A percentile compares a stretch with the other conserved stretches of the same genome.
Conservation (phyloP, 2,329 filamentous ascomycete species). For the Parafenestella ontariensis region DNA sequence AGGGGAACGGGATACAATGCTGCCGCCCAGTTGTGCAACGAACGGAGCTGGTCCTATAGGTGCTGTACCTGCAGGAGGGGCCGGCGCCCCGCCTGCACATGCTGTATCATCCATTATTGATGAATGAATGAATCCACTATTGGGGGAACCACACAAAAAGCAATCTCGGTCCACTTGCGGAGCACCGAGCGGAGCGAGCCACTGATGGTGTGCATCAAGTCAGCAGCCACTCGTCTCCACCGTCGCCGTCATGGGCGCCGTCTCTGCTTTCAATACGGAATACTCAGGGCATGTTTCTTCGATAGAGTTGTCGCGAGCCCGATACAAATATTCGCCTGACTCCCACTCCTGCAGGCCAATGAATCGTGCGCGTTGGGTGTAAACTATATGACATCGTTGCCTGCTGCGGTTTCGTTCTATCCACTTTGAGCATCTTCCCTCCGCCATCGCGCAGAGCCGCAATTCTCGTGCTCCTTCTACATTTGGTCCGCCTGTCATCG, state of each 20-base stretch:
- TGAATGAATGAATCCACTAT: not conserved
- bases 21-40: constrained; percentile 16
- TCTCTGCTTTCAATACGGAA: not conserved
- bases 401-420: constrained; percentile 16
- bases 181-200: constrained; percentile 4
- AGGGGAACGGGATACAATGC: constrained; percentile 6
- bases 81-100: constrained; percentile 2
- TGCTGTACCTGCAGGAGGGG: constrained; percentile 14
- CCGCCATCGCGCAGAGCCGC: not conserved
- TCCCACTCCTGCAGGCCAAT: constrained; percentile 22
- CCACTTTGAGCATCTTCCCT: constrained; percentile 8
- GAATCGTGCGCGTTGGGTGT: constrained; percentile 18
- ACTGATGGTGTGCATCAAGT: constrained; percentile 20
- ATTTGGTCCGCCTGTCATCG: not conserved
- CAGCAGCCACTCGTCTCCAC: constrained; percentile 22
- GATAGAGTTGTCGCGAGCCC: constrained; percentile 2
- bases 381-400: constrained; percentile 19
- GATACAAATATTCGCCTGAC: constrained; percentile 18
- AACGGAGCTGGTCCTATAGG: not conserved
- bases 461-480: not conserved
- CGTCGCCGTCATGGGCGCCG: constrained; percentile 8
- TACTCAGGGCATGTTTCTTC: not conserved
- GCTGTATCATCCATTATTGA: too few relatives aligned
- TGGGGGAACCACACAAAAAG: constrained; percentile 42
- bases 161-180: constrained; percentile 22